Base-by-base conservation (phyloP, 768 basidiomycete genomes). In the Boletus pseudopeckii region DNA sequence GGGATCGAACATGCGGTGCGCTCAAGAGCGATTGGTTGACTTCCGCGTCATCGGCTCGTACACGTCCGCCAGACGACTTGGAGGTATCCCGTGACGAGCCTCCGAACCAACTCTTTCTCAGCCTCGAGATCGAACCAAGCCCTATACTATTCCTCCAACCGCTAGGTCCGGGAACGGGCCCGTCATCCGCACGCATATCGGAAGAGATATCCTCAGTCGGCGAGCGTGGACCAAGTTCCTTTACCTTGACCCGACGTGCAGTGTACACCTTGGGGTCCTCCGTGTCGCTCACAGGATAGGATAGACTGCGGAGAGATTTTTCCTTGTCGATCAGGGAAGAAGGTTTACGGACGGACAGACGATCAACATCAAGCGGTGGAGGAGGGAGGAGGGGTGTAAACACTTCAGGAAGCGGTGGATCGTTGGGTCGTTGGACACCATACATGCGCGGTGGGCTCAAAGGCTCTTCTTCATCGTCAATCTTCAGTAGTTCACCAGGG, bases 71-170 rank as follows among this genome's bases (percentile, higher is more conserved):
- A 18, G 63, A 69, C 4, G 69, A 64, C n/a, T 59, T 64, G 37
- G 71, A 73, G 15, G 65, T 59, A 20, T 61, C 59, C n/a, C 58
- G 54, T 8, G 72, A 70, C 0, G 71, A 66, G 55, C 70, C 57
- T 55, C 68, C 54, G 66, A 88, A 84, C 85, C 86, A 87, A 58
- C 82, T 85, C 54, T 76, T 56, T 34, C 84, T 75, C 17, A 85
- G 58, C 50, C 72, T 74, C 3, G 78, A 76, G 3, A 84, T 66
- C 0, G 78, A 77, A 26, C 77, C 68, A 5, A 85, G 67, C 1
- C 83, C 80, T 3, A 84, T 69, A 41, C 68, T 68, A 13, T 52
- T 44, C 51, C 65, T 63, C 72, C 71, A 73, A 40, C 63, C 42
- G 28, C 70, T 64, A 4, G 69, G 69, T n/a, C 67, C 72, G 11